Base-by-base conservation (phyloP, 179 eudicot species). In the Patellifolia procumbens region DNA sequence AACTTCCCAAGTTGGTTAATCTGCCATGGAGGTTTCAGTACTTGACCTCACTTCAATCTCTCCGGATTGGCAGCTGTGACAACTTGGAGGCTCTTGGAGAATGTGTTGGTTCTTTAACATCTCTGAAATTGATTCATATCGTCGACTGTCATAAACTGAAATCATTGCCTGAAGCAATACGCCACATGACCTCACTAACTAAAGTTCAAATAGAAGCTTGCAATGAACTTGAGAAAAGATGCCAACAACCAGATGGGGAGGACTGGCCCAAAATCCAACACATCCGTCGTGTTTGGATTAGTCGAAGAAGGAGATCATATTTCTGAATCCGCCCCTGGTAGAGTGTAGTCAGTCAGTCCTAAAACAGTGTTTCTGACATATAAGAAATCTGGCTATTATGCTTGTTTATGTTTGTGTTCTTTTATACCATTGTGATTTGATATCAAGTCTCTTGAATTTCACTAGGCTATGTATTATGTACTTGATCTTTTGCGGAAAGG, bases 261-360 rank as follows among this genome's bases (percentile, higher is more conserved):
- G 67, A 62, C 37, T 62, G 67, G 67, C 67, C 67, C 67, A 62
- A 62, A 62, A 19, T 62, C 28, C 16, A 37, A 13, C 67, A 62
- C 39, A 28, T 62, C 2, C 67, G 37, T 62, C 32, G 10, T 62
- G n/a, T n/a, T n/a, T n/a, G n/a, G n/a, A n/a, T n/a, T n/a, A n/a
- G n/a, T n/a, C n/a, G n/a, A n/a, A n/a, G n/a, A n/a, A n/a, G n/a
- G n/a, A n/a, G n/a, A n/a, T n/a, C n/a, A n/a, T n/a, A n/a, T n/a
- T n/a, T n/a, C n/a, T n/a, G n/a, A n/a, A n/a, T n/a, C n/a, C n/a
- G n/a, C n/a, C n/a, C n/a, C n/a, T n/a, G n/a, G n/a, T n/a, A n/a
- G n/a, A n/a, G n/a, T n/a, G n/a, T n/a, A n/a, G n/a, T n/a, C n/a
- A n/a, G n/a, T n/a, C n/a, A n/a, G n/a, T n/a, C n/a, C n/a, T n/a